Percentiles rank a stretch among this genome's conserved stretches.
phyloP scores from a whole-genome alignment of 2,329 filamentous ascomycete species.

The Incumbomyces delicatus region DNA sequence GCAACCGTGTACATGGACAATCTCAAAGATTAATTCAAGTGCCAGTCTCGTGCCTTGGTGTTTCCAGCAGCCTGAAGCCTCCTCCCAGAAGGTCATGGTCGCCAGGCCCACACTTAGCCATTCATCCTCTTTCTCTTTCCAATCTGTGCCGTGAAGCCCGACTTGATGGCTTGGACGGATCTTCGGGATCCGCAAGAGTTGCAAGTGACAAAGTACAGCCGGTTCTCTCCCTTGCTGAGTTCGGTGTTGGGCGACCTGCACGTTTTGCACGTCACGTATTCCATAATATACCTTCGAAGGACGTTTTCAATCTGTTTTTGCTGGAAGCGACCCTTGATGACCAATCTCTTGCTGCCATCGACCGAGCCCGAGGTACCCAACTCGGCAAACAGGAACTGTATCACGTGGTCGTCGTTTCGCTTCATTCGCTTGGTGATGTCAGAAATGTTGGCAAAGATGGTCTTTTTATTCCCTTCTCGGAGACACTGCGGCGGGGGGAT shows the following conservation, averaged over 20 bases:
- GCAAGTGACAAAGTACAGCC: conserved; percentile 97
- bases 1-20: too few species aligned
- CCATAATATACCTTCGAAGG: conserved; percentile 86
- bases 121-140: conserved; percentile 96
- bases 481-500: conserved; percentile 97
- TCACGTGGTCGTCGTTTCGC: conserved; percentile 94
- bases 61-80: too few species aligned
- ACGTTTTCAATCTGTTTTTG: conserved; percentile 99
- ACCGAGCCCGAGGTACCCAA: conserved; percentile 95
- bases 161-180: conserved; percentile 96
- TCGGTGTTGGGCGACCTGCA: conserved; percentile 92
- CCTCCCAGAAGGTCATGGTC: too few species aligned
- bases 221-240: conserved; percentile 97
- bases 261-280: conserved; percentile 89
- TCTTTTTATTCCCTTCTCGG: conserved; percentile 99
- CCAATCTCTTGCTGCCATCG: conserved; percentile 80
- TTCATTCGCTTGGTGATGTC: conserved; percentile 99
- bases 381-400: conserved; percentile 93
- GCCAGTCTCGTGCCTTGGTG: too few species aligned
- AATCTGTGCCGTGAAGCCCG: conserved; percentile 98
- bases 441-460: conserved; percentile 97
- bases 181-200: conserved; percentile 76
- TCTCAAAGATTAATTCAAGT: too few species aligned
- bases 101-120: conserved; percentile 45
- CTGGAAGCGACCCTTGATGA: conserved; percentile 99